phyloP scores from a whole-genome alignment of 2,329 filamentous ascomycete species.

The Cladosporium sp. region DNA sequence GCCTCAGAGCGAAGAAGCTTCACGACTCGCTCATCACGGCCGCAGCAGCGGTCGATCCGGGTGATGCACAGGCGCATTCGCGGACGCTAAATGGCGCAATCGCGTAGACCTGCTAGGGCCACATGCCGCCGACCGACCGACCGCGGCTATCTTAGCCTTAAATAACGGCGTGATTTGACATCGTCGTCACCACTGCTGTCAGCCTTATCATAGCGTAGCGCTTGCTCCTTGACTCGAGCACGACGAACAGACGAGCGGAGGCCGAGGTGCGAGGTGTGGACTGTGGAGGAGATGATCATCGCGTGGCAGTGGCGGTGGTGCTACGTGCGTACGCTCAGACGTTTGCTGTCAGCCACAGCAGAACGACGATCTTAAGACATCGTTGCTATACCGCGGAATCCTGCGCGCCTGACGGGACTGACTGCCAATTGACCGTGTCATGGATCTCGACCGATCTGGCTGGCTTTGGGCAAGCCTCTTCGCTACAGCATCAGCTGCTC shows the following conservation, averaged over 20 bases:
- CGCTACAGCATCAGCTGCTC: too few relatives aligned
- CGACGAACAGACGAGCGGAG: not conserved
- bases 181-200: not conserved
- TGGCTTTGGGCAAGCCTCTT: not conserved
- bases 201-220: not conserved
- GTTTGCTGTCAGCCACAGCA: not conserved
- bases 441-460: not conserved
- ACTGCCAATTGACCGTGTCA: not conserved
- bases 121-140: not conserved
- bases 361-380: not conserved
- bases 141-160: not conserved
- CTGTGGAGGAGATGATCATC: not conserved
- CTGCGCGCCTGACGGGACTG: not conserved
- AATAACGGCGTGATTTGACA: not conserved
- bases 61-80: not conserved
- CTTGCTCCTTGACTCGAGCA: slow-evolving; percentile 2
- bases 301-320: not conserved
- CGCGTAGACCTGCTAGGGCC: not conserved
- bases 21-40: not conserved
- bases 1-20: too few relatives aligned
- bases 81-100: not conserved
- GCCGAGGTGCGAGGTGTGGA: not conserved
- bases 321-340: not conserved
- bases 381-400: not conserved
- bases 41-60: not conserved